These are phyloP conservation scores for Leccinum fuscescens DNA, from an alignment of 1,284 basidiomycete species.

Conservation along the genomic window DNA sequence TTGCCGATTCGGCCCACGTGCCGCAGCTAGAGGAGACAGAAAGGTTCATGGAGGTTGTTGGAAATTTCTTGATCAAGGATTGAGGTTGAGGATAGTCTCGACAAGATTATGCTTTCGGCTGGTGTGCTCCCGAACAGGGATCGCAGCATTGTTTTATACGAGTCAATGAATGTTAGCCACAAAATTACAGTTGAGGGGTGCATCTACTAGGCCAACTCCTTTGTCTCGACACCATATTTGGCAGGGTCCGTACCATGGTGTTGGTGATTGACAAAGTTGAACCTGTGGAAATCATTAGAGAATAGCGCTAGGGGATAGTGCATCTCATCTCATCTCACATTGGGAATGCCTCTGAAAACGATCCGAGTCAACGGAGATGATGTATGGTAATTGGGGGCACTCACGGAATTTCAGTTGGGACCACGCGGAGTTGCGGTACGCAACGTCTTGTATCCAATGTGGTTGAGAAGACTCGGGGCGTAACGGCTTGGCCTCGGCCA, in stretches of 20 bases:
- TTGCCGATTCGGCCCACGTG: constrained; percentile 46
- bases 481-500: constrained; percentile 73
- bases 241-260: constrained; percentile 82
- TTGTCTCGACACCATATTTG: constrained; percentile 62
- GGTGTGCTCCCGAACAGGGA: neutral
- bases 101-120: neutral
- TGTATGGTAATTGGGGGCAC: constrained; percentile 34
- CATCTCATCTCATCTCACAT: constrained; percentile 45
- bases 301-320: neutral
- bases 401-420: constrained; percentile 89
- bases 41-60: constrained; percentile 41
- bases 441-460: constrained; percentile 85
- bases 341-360: constrained; percentile 58
- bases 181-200: constrained; percentile 7
- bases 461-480: constrained; percentile 85
- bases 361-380: constrained; percentile 4
- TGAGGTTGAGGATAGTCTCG: neutral
- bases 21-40: constrained; percentile 47
- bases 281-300: constrained; percentile 49
- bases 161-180: constrained; percentile 1
- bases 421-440: constrained; percentile 89
- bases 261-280: constrained; percentile 90
- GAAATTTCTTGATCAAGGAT: constrained; percentile 32
- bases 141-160: neutral
- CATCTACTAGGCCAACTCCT: constrained; percentile 27